Percentiles rank a stretch among this genome's conserved stretches.
These are phyloP conservation scores for Micractinium conductrix DNA, from an alignment of 139 green algal genomes.

Conservation along the genomic window DNA sequence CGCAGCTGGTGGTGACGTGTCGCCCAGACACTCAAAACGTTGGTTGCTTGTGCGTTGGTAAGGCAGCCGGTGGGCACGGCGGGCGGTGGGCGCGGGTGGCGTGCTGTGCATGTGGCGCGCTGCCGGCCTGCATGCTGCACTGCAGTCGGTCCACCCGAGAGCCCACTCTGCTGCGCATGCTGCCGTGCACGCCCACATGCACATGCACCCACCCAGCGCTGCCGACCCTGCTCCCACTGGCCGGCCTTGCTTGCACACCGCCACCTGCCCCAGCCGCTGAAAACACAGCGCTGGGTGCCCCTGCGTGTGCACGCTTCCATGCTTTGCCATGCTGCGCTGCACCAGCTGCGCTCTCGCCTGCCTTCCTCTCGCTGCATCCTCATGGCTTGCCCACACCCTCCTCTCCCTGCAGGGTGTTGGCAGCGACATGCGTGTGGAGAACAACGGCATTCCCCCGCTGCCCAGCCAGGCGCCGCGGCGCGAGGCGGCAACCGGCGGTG, in stretches of 20 bases:
- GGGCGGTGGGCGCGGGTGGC: background rate
- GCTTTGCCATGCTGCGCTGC: background rate
- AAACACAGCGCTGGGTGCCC: background rate
- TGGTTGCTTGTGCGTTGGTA: background rate
- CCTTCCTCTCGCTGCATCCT: background rate
- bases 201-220: background rate
- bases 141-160: background rate
- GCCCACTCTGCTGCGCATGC: background rate
- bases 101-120: background rate
- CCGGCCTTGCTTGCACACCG: background rate
- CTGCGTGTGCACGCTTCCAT: background rate
- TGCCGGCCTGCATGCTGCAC: background rate
- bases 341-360: background rate
- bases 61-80: background rate
- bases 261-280: background rate
- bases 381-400: background rate
- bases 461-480: slow-evolving; percentile 24
- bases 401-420: background rate
- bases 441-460: slow-evolving; percentile 34
- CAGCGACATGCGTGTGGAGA: slow-evolving; percentile 8
- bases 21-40: background rate
- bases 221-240: background rate
- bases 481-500: slow-evolving; percentile 12
- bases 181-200: background rate
- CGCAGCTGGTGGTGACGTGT: slow-evolving; percentile 13